Evolutionary conservation across 2,329 filamentous ascomycete genomes (phyloP).

Genomic region (Penicillium sp.): DNA sequence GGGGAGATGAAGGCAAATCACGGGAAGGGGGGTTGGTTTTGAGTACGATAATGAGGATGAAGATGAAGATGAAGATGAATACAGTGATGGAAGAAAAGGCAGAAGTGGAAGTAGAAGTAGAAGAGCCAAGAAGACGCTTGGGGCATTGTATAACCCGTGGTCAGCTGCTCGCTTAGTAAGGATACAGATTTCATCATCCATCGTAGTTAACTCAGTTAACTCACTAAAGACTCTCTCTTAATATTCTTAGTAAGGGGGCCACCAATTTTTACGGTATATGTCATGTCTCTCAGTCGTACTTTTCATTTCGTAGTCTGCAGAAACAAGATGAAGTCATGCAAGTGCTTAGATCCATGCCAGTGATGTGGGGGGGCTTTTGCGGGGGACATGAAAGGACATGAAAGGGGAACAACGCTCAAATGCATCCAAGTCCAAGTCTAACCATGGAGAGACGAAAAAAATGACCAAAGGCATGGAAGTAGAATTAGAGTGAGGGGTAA

Average conservation of each 20-base stretch:
- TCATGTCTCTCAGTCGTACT: slow-evolving; percentile 1
- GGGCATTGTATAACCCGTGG: neutral
- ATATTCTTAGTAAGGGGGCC: neutral
- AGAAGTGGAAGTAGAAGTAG: slow-evolving; percentile 14
- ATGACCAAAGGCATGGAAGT: slow-evolving; percentile 4
- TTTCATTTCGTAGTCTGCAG: slow-evolving; percentile 15
- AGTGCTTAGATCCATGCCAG: slow-evolving; percentile 21
- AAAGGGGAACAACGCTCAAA: slow-evolving; percentile 22
- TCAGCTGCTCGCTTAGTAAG: neutral
- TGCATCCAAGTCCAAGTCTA: slow-evolving; percentile 28
- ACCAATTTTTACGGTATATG: neutral
- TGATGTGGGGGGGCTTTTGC: slow-evolving; percentile 7
- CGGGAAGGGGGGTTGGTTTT: slow-evolving; percentile 1
- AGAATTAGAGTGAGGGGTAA: slow-evolving; percentile 3
- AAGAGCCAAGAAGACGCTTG: neutral
- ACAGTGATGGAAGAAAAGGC: slow-evolving; percentile 15
- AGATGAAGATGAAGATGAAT: slow-evolving; percentile 9
- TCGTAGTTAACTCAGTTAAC: too few relatives aligned
- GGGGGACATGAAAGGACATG: slow-evolving; percentile 11
- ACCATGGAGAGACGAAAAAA: slow-evolving; percentile 15
- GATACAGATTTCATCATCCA: neutral
- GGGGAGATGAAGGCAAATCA: neutral
- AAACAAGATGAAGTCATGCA: slow-evolving; percentile 20
- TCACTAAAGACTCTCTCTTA: too few relatives aligned
- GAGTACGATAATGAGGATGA: neutral